Evolutionary conservation across 2,329 filamentous ascomycete genomes (phyloP), one percentile per base, ranked within the genome.

Genomic region (Fusarium lyarnte): DNA sequence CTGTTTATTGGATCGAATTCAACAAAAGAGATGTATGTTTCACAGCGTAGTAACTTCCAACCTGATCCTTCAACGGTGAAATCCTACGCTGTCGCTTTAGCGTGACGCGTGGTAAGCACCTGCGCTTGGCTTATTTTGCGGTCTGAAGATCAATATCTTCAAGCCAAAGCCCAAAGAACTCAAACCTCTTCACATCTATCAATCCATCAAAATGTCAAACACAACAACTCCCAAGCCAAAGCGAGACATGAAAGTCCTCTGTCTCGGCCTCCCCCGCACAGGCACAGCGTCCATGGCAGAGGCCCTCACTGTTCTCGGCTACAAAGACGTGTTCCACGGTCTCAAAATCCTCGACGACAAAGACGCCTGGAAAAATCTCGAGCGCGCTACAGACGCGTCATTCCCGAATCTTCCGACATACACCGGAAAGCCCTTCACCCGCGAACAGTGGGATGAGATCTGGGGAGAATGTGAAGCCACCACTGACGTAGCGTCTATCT

Each of bases 251-350:
- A 74, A 78, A 45, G 75, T 81, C 42, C 76, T 81, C 16, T 66
- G 74, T 4, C 66, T 81, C 1, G 80, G 80, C 10, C 75, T 81
- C 11, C 73, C 76, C 3, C 78, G 79, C 13, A 81, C 81, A 5
- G 81, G 79, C 11, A 76, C 78, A 23, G 77, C 78, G 3, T 82
- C 81, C n/a, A 78, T 82, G 43, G 74, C 76, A 3, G 67, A 78
- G 12, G 81, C 81, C 2, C 78, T 82, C 39, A 73, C 72, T 0
- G 73, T 77, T 5, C 70, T 82, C 1, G 80, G 80, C 58, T 82
- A 81, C 66, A 51, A 78, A 10, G 72, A 79, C 45, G 80, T 81
- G 11, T 78, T 80, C 58, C 81, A 82, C 45, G 75, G 74, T 10
- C 57, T 77, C 51, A 66, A 77, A 25, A 73, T 69, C 27, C 62